Base-by-base conservation (phyloP, 2,329 filamentous ascomycete species). In the Scortechinia acanthostroma region DNA sequence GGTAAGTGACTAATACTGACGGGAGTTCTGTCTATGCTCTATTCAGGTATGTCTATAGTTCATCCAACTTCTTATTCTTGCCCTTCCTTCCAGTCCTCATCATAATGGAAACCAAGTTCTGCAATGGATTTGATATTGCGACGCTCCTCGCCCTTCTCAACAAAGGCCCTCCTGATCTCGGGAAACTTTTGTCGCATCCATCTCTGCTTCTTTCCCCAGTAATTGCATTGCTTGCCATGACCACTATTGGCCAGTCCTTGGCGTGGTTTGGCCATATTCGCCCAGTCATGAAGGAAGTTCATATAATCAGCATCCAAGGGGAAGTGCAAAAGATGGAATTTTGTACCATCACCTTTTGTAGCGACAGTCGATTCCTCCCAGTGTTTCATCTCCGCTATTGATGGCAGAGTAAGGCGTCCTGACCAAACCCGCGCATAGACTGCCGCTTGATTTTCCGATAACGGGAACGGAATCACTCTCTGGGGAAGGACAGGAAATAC, bases 401-500 rank as follows among this genome's bases (percentile, higher is more conserved):
- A 52, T 1, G 79, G 77, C 2, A 83, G 60, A 0, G 53, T 45
- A 0, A 83, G 62, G 0, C 77, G 66, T 0, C 71, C 71, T 1
- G 76, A 69, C 58, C 75, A 79, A 0, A 80, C 68, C 2, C 77
- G 66, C 1, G 77, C 71, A 16, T 82, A 63, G 1, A 80, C 71
- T 0, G 77, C 71, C 2, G 71, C 67, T 52, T 83, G 79, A 3
- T 71, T 74, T 58, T 83, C 77, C 1, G 74, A 69, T 4, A 78
- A 55, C 0, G 75, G 73, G 49, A 83, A 83, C 0, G 79, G 79
- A 13, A 81, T 76, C 37, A 82, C 68, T 45, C 74, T 71, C 51
- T 79, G 74, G 6, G 71, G 70, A n/a, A 83, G 59, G 0, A 66
- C 69, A 1, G 76, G 66, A 52, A 83, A 76, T 0, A 68, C 70